Conservation (phyloP, 768 basidiomycete genomes). For the Termitomyces eurrhizus region DNA sequence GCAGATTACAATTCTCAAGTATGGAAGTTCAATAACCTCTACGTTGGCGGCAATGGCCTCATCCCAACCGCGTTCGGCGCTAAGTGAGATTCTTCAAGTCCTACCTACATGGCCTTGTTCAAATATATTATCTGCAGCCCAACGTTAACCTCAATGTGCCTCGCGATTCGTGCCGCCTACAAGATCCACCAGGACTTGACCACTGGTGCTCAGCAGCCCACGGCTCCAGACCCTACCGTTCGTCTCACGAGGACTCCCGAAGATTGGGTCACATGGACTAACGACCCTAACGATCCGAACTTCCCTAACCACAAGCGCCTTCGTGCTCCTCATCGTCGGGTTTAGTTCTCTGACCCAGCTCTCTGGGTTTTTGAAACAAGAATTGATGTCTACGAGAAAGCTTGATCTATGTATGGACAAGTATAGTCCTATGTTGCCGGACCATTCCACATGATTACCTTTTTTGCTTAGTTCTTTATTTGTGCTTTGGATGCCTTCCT, state of each 20-base stretch:
- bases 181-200: neutral
- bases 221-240: neutral
- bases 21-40: neutral
- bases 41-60: slow-evolving; percentile 1
- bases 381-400: neutral
- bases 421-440: neutral
- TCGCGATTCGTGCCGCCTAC: neutral
- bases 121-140: neutral
- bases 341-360: neutral
- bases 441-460: neutral
- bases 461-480: neutral
- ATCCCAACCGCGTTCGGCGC: neutral
- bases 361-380: neutral
- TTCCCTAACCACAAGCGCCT: neutral
- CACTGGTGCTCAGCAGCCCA: no score
- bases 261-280: neutral
- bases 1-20: neutral
- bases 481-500: no score
- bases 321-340: neutral
- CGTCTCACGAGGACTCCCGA: neutral
- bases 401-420: neutral
- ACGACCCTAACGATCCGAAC: neutral
- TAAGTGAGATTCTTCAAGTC: neutral
- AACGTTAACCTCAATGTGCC: slow-evolving; percentile 3
- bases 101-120: neutral